These are phyloP conservation scores for Arthroderma sp. DNA, from an alignment of 2,329 filamentous ascomycete genomes.

Conservation along the genomic window DNA sequence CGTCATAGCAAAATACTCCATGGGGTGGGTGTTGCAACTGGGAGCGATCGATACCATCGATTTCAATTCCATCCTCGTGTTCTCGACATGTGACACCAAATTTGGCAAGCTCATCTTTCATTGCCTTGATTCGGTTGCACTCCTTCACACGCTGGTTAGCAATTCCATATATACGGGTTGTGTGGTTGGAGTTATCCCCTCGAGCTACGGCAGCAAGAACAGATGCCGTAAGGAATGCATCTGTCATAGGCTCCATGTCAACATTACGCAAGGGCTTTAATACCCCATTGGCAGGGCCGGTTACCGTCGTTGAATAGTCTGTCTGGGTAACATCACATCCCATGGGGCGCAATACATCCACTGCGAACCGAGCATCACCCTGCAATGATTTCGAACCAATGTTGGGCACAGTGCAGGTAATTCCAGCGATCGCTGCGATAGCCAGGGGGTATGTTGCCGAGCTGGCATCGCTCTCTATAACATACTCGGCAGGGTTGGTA, in stretches of 20 bases:
- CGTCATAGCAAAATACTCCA: slow-evolving; percentile 84
- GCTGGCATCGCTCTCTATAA: slow-evolving; percentile 92
- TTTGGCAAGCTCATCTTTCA: slow-evolving; percentile 88
- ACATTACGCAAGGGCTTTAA: slow-evolving; percentile 67
- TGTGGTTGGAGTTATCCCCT: slow-evolving; percentile 47
- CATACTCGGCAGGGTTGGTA: slow-evolving; percentile 70
- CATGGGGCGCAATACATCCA: slow-evolving; percentile 84
- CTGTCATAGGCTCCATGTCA: slow-evolving; percentile 99
- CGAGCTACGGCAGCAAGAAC: slow-evolving; percentile 81
- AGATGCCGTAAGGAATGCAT: slow-evolving; percentile 90
- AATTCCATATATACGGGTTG: slow-evolving; percentile 81
- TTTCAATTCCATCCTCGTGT: slow-evolving; percentile 79
- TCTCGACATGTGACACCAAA: slow-evolving; percentile 80
- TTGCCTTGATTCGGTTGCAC: slow-evolving; percentile 89
- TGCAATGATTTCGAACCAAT: slow-evolving; percentile 87
- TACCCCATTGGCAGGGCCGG: slow-evolving; percentile 61
- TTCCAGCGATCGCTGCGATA: slow-evolving; percentile 88
- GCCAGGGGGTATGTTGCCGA: slow-evolving; percentile 93
- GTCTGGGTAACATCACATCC: slow-evolving; percentile 82
- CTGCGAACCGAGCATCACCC: slow-evolving; percentile 85
- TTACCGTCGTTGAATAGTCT: slow-evolving; percentile 77
- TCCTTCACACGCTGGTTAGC: slow-evolving; percentile 97
- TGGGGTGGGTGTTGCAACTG: slow-evolving; percentile 43
- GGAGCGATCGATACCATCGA: slow-evolving; percentile 44
- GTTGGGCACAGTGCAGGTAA: slow-evolving; percentile 89